Evolutionary conservation across 495 filamentous ascomycete genomes (phyloP).

Genomic region (Tuber aestivum): DNA sequence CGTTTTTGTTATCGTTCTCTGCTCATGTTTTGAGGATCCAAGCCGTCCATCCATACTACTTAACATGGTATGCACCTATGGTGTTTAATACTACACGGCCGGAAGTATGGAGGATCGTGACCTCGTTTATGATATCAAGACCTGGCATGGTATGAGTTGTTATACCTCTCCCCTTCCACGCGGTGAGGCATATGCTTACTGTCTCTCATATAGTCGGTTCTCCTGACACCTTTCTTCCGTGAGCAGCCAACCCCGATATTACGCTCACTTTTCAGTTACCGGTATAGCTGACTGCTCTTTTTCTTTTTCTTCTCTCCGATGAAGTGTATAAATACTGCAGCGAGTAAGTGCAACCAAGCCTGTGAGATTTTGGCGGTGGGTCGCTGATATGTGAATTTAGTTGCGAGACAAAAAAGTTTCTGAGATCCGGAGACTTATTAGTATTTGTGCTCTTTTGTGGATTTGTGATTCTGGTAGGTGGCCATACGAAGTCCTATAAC

Average conservation of each 20-base stretch:
- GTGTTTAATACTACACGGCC: conserved; percentile 30
- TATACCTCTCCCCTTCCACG: neutral
- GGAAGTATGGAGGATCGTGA: conserved; percentile 40
- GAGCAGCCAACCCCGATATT: conserved; percentile 18
- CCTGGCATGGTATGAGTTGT: conserved; percentile 31
- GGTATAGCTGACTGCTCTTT: neutral
- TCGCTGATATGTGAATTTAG: conserved; percentile 10
- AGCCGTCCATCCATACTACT: conserved; percentile 17
- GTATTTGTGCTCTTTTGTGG: conserved; percentile 39
- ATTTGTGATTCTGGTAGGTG: conserved; percentile 30
- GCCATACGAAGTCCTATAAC: neutral
- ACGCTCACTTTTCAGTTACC: neutral
- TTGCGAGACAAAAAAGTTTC: conserved; percentile 36
- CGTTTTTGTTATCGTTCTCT: conserved; percentile 35
- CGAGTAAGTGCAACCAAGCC: conserved; percentile 20
- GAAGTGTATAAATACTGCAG: conserved; percentile 40
- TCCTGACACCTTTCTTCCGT: conserved; percentile 42
- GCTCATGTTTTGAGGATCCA: conserved; percentile 24
- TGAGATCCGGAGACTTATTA: conserved; percentile 38
- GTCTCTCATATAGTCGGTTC: conserved; percentile 27
- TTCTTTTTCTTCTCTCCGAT: conserved; percentile 1
- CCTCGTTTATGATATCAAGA: conserved; percentile 37
- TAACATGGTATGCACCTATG: conserved; percentile 28
- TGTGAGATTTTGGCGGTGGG: neutral
- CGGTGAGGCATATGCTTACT: neutral